phyloP scores from a whole-genome alignment of 345 rosid species.

The Excoecaria agallocha region DNA sequence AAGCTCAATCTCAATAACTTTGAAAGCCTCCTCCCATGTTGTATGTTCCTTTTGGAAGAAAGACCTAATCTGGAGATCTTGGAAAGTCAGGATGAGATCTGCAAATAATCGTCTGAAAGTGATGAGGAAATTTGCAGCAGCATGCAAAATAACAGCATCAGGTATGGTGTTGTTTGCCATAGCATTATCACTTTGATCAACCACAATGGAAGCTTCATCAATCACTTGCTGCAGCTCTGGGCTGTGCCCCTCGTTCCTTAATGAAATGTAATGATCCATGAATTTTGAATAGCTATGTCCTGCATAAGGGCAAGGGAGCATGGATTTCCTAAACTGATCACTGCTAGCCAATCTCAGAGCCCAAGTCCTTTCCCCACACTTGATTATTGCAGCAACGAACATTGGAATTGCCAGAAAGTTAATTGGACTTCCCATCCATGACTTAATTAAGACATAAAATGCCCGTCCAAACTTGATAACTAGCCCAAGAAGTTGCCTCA shows the following conservation, averaged over 20 bases:
- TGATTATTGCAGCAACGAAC: conserved; percentile 5
- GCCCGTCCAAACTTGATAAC: conserved; percentile 12
- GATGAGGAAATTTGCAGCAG: neutral
- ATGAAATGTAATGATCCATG: conserved; percentile 4
- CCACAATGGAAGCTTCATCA: conserved; percentile 5
- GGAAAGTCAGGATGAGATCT: conserved; percentile 15
- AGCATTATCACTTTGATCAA: neutral
- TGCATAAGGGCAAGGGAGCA: conserved; percentile 7
- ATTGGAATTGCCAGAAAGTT: conserved; percentile 4
- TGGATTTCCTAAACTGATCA: conserved; percentile 1
- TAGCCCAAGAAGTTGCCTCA: conserved; percentile 19
- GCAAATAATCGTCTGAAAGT: conserved; percentile 15
- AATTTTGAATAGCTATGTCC: conserved; percentile 7
- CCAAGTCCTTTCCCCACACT: conserved; percentile 21
- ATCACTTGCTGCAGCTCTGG: conserved; percentile 7
- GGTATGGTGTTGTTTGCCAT: neutral
- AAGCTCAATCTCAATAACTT: conserved; percentile 12
- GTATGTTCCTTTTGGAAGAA: conserved; percentile 4
- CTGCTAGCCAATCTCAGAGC: conserved; percentile 8
- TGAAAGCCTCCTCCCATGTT: conserved; percentile 7
- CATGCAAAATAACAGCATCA: conserved; percentile 2
- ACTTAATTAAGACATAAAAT: conserved; percentile 11
- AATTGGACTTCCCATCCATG: conserved; percentile 6
- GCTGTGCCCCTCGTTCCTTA: conserved; percentile 9
- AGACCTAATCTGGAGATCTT: conserved; percentile 1